Conservation (phyloP, 1,284 basidiomycete genomes). For the Anthracocystis walkeri region DNA sequence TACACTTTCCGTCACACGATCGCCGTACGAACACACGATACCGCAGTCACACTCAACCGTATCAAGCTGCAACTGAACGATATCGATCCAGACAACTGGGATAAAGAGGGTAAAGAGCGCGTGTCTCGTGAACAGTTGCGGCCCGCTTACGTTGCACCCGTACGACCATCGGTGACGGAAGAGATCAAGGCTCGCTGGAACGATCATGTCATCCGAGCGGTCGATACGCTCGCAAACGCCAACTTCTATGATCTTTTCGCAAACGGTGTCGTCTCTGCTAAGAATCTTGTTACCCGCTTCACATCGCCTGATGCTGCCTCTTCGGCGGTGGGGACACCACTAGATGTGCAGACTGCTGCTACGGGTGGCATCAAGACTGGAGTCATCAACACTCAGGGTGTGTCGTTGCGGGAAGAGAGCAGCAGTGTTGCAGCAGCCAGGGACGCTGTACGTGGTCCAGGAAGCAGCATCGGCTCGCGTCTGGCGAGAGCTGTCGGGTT, state of each 20-base stretch:
- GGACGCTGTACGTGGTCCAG: slow-evolving; percentile 24
- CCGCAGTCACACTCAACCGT: slow-evolving; percentile 35
- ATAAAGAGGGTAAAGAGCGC: slow-evolving; percentile 41
- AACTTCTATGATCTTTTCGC: slow-evolving; percentile 53
- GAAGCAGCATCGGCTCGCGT: slow-evolving; percentile 40
- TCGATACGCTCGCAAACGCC: slow-evolving; percentile 35
- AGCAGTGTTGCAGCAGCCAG: slow-evolving; percentile 7
- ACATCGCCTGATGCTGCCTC: slow-evolving; percentile 8
- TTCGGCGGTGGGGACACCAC: slow-evolving; percentile 21
- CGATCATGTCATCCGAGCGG: slow-evolving; percentile 42
- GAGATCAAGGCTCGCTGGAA: slow-evolving; percentile 58
- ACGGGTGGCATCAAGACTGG: slow-evolving; percentile 45
- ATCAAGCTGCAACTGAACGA: slow-evolving; percentile 52
- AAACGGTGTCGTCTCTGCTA: slow-evolving; percentile 40
- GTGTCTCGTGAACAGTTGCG: slow-evolving; percentile 31
- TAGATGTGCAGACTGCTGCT: slow-evolving; percentile 30
- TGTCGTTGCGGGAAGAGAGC: slow-evolving; percentile 35
- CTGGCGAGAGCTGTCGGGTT: slow-evolving; percentile 32
- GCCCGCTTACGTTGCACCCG: slow-evolving; percentile 47
- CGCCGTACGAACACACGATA: slow-evolving; percentile 50
- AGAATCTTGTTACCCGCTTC: slow-evolving; percentile 23
- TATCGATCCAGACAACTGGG: slow-evolving; percentile 56
- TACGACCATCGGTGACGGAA: slow-evolving; percentile 39
- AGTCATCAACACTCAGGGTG: slow-evolving; percentile 48
- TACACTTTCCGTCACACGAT: slow-evolving; percentile 56